Percentiles rank a stretch among this genome's conserved stretches.
Conservation (phyloP, 257 asterid genomes). For the Solanum tarijense region DNA sequence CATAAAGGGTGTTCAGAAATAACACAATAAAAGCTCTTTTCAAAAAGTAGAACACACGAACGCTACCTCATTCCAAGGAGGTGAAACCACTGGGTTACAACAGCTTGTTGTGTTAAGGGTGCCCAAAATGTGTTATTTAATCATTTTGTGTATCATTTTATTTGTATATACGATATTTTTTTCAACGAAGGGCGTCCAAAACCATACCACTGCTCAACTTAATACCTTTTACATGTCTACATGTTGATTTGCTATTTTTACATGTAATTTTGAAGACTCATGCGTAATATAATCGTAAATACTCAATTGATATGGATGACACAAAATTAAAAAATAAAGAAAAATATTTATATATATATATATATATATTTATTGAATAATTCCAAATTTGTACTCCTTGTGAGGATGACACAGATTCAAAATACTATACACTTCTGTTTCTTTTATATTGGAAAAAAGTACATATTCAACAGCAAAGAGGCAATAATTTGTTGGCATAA, state of each 20-base stretch:
- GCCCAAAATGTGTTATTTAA: too few relatives aligned
- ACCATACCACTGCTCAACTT: not conserved
- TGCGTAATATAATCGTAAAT: too few relatives aligned
- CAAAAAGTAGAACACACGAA: too few relatives aligned
- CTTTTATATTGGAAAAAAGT: not conserved
- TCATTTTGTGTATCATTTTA: too few relatives aligned
- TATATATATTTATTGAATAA: not conserved
- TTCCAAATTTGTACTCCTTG: not conserved
- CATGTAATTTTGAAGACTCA: not conserved
- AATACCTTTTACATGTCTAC: not conserved
- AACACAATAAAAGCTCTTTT: too few relatives aligned
- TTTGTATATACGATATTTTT: too few relatives aligned
- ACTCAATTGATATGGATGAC: not conserved
- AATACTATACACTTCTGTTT: not conserved
- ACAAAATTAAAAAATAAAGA: not conserved
- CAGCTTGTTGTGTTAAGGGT: too few relatives aligned
- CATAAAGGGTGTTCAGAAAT: too few relatives aligned
- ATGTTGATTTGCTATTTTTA: not conserved
- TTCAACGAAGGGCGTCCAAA: too few relatives aligned
- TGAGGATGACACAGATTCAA: not conserved
- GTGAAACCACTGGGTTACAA: too few relatives aligned
- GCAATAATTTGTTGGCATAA: not conserved
- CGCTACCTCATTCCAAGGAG: too few relatives aligned
- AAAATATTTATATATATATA: too few relatives aligned
- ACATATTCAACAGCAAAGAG: not conserved